Evolutionary conservation across 2,329 filamentous ascomycete genomes (phyloP), one percentile per base, ranked within the genome.

Genomic region (Cytospora mali): DNA sequence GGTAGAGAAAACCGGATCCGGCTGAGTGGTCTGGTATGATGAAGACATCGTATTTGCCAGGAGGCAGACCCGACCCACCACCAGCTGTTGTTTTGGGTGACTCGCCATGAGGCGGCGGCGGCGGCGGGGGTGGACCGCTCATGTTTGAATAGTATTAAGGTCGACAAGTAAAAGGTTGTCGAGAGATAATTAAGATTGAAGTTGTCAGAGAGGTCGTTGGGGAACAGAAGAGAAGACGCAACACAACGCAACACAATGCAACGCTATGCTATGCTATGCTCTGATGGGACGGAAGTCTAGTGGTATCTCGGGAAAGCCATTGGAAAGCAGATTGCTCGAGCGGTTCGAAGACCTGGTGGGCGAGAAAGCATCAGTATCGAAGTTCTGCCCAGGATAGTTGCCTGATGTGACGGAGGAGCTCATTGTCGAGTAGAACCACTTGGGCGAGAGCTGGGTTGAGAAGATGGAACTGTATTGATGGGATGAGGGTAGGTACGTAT

Each of bases 31-130:
- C 92, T 9, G 94, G 94, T 71, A 98, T 93, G 74, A 97, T 90
- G 79, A 97, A 97, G 73, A 98, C 96, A 79, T 98, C 94, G 77
- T 97, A 98, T 74, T 95, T 96, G 61, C 94, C 93, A 1, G 90
- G 84, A 3, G 94, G 94, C 54, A 97, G 80, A 62, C 90, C 89
- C 28, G 81, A 80, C n/a, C 75, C 73, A 59, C 77, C 75, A 18
- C 81, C 75, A 42, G 85, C 82, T 57, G 86, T 82, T 23, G 85
- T 85, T 74, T 88, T 88, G 55, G 92, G 90, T 68, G 87, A 89
- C 72, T 87, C 83, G 76, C 93, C 92, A 78, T 97, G 93, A 67
- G 92, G 92, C 73, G 93, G 93, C 68, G 92, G 92, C 67, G 93
- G 93, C 66, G 93, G 93, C 67, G 89, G 89, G 23, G 58, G 57